phyloP scores from a whole-genome alignment of 805 yeast species.

The Teunomyces cretensis region DNA sequence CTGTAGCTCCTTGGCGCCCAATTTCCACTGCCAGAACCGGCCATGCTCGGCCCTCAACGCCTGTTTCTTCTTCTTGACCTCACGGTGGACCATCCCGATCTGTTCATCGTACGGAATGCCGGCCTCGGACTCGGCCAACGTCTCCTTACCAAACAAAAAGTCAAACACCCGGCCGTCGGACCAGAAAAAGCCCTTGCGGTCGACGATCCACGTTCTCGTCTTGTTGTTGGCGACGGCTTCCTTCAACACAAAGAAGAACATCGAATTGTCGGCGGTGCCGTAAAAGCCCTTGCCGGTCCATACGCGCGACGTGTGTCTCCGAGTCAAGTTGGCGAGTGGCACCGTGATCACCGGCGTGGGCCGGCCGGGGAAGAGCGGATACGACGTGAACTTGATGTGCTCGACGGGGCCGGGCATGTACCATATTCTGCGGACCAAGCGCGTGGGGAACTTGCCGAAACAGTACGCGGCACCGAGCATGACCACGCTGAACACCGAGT shows the following conservation, averaged over 20 bases:
- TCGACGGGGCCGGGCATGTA: constrained; percentile 63
- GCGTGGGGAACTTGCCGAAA: constrained; percentile 53
- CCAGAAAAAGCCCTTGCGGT: constrained; percentile 88
- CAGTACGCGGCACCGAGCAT: constrained; percentile 30
- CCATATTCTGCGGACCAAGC: constrained; percentile 74
- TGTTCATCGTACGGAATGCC: constrained; percentile 64
- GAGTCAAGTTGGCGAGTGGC: constrained; percentile 54
- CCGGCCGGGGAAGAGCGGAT: constrained; percentile 71
- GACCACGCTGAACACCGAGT: constrained; percentile 28
- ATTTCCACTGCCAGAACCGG: constrained; percentile 57
- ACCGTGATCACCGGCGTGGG: constrained; percentile 74
- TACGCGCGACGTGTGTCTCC: constrained; percentile 63
- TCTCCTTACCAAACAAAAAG: constrained; percentile 75
- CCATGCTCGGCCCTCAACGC: constrained; percentile 57
- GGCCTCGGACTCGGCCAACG: constrained; percentile 72
- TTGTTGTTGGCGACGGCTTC: constrained; percentile 45
- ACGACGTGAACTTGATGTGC: constrained; percentile 65
- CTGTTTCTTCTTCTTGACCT: constrained; percentile 48
- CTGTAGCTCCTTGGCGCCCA: constrained; percentile 32
- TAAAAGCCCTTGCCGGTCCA: constrained; percentile 90
- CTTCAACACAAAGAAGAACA: constrained; percentile 71
- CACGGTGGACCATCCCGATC: constrained; percentile 47
- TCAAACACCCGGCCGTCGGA: constrained; percentile 88
- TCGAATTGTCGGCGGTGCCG: constrained; percentile 73
- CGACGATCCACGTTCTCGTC: constrained; percentile 71